Percentiles rank a stretch among this genome's conserved stretches.
Conservation (phyloP, 2,329 filamentous ascomycete genomes). For the Huntiella moniliformis region DNA sequence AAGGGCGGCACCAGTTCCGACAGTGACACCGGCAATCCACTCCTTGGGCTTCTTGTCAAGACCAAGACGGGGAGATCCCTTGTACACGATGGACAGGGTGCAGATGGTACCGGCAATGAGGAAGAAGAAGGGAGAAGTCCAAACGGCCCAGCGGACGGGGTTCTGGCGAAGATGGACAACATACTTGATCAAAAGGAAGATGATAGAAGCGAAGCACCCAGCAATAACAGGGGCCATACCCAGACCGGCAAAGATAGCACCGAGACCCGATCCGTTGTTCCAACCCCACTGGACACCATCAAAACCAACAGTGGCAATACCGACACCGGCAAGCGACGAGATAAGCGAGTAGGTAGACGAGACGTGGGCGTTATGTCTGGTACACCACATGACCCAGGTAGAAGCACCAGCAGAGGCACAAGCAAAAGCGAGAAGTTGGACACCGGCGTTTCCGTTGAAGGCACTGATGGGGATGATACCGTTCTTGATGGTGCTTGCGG, state of each 20-base stretch:
- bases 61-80: conserved; percentile 52
- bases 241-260: conserved; percentile 52
- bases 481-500: conserved; percentile 64
- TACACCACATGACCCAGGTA: conserved; percentile 67
- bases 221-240: conserved; percentile 53
- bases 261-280: conserved; percentile 48
- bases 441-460: conserved; percentile 41
- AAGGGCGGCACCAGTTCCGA: conserved; percentile 45
- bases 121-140: conserved; percentile 58
- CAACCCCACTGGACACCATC: conserved; percentile 48
- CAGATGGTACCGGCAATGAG: conserved; percentile 56
- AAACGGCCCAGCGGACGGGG: conserved; percentile 55
- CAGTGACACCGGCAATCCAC: conserved; percentile 47
- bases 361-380: conserved; percentile 51
- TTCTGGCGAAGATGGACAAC: conserved; percentile 54
- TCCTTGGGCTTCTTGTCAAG: conserved; percentile 46
- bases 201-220: conserved; percentile 42
- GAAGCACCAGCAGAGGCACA: conserved; percentile 46
- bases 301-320: conserved; percentile 47
- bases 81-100: conserved; percentile 63
- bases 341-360: conserved; percentile 56
- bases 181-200: conserved; percentile 56
- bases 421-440: conserved; percentile 50
- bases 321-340: conserved; percentile 49
- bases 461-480: conserved; percentile 44